Evolutionary conservation across 2,329 filamentous ascomycete genomes (phyloP).

Genomic region (Fusarium subglutinans): DNA sequence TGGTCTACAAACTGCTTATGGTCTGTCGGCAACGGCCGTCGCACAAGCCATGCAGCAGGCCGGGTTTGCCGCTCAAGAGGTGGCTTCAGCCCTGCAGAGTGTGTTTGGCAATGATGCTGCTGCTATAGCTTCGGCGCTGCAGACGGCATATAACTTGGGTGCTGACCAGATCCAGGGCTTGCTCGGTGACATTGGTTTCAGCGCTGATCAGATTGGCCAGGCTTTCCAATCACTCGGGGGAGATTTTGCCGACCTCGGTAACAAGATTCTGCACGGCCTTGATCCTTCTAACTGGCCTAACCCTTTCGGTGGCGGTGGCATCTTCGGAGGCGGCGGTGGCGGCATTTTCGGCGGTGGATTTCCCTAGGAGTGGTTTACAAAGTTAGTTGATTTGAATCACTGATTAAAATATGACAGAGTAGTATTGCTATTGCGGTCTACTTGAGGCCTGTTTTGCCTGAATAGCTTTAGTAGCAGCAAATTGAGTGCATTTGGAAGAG

Average conservation of each 20-base stretch:
- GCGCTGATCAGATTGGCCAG: background rate
- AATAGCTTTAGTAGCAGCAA: background rate
- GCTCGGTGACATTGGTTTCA: background rate
- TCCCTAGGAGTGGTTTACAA: background rate
- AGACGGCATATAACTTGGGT: background rate
- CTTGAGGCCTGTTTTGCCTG: fast-evolving
- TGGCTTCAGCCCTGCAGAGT: background rate
- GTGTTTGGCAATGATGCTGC: background rate
- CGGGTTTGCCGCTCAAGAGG: background rate
- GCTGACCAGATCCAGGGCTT: background rate
- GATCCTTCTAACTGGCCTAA: background rate
- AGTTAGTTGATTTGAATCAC: background rate
- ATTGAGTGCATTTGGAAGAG: too few relatives aligned
- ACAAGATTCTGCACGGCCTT: background rate
- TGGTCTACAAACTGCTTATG: background rate
- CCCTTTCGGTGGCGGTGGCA: background rate
- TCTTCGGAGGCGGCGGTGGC: background rate
- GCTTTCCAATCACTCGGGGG: background rate
- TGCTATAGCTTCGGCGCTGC: background rate
- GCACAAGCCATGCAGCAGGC: background rate
- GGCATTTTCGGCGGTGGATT: background rate
- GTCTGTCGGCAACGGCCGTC: background rate
- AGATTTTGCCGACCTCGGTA: background rate
- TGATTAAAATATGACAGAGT: too few relatives aligned
- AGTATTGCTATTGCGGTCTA: background rate